Percentiles rank a stretch among this genome's conserved stretches.
Evolutionary conservation across 805 yeast genomes (phyloP).

Genomic region (Schizosaccharomyces osmophilus): DNA sequence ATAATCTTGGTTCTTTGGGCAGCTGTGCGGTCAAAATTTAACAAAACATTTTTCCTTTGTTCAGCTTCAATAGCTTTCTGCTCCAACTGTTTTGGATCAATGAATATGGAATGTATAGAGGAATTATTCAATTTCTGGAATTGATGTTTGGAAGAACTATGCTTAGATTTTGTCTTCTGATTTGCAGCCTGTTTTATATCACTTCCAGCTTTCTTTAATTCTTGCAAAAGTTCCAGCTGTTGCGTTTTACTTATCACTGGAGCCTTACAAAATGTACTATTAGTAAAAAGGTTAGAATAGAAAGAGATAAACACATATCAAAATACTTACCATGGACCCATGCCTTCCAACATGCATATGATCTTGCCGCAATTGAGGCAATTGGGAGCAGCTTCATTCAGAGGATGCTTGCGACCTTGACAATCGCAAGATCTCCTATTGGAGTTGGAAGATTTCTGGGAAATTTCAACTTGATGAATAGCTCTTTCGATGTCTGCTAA

Average conservation of each 20-base stretch:
- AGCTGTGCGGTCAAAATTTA: constrained; percentile 63
- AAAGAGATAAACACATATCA: background rate
- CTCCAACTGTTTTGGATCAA: constrained; percentile 14
- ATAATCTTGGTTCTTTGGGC: constrained; percentile 79
- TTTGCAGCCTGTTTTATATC: background rate
- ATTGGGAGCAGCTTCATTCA: constrained; percentile 76
- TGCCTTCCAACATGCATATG: constrained; percentile 71
- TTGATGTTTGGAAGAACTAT: background rate
- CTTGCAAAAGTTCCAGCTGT: background rate
- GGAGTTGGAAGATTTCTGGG: background rate
- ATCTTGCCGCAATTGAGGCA: constrained; percentile 87
- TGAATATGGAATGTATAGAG: background rate
- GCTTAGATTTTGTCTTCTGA: background rate
- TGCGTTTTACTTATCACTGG: background rate
- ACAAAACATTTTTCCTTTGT: constrained; percentile 41
- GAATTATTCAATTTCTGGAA: background rate
- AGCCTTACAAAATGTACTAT: background rate
- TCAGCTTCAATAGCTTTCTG: constrained; percentile 46
- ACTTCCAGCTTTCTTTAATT: background rate
- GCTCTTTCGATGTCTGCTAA: background rate
- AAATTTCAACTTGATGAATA: background rate
- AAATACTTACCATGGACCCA: constrained; percentile 40
- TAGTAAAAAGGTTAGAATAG: background rate
- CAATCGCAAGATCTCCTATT: background rate
- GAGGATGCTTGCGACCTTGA: constrained; percentile 35